Evolutionary conservation across 2,329 filamentous ascomycete genomes (phyloP).

Genomic region (Fusarium palustre): DNA sequence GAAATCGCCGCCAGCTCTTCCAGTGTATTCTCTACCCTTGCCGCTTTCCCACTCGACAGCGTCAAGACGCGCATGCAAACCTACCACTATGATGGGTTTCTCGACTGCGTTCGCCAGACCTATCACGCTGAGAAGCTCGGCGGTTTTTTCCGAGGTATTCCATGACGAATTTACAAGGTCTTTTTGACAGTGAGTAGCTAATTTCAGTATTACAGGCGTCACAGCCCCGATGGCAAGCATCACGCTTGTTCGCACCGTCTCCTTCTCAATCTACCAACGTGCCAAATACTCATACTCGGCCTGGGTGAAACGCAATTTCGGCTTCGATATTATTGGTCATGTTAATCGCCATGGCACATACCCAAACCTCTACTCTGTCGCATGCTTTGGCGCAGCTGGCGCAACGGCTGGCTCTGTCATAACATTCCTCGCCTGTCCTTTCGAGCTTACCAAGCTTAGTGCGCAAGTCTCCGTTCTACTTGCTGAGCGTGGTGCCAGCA

Average conservation of each 20-base stretch:
- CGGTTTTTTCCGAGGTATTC: conserved; percentile 83
- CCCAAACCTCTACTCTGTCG: conserved; percentile 78
- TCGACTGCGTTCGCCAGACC: conserved; percentile 79
- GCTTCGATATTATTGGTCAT: conserved; percentile 77
- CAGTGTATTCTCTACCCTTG: conserved; percentile 81
- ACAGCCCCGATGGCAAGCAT: conserved; percentile 84
- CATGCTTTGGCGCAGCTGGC: conserved; percentile 82
- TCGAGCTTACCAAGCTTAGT: conserved; percentile 90
- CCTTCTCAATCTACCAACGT: conserved; percentile 83
- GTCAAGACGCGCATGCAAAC: conserved; percentile 92
- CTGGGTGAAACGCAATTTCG: conserved; percentile 75
- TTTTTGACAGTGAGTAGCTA: conserved; percentile 17
- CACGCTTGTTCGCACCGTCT: conserved; percentile 80
- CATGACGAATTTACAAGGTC: conserved; percentile 3
- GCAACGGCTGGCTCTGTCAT: conserved; percentile 84
- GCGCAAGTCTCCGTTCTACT: conserved; percentile 86
- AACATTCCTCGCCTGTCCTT: conserved; percentile 84
- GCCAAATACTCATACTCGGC: conserved; percentile 79
- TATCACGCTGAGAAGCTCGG: conserved; percentile 78
- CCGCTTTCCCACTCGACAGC: conserved; percentile 88
- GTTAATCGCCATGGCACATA: conserved; percentile 77
- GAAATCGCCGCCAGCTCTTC: conserved; percentile 83
- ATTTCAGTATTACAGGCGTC: conserved; percentile 65
- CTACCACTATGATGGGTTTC: conserved; percentile 80
- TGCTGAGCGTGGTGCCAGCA: conserved; percentile 59